These are phyloP conservation scores for Suhomyces wounanorum DNA, from an alignment of 1,139 yeast genomes.

Conservation along the genomic window DNA sequence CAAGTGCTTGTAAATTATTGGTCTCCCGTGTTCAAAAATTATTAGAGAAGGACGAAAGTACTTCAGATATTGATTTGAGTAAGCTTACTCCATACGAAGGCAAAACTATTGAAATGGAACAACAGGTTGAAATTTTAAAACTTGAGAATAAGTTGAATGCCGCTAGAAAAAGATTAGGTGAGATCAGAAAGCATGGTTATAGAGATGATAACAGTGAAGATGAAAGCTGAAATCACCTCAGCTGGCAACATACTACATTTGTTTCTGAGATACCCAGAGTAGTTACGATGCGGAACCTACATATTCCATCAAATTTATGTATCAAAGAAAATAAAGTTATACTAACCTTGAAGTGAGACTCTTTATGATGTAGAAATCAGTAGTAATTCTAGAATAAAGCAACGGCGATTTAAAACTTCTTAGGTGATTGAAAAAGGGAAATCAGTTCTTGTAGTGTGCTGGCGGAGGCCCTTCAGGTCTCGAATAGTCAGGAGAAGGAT, in stretches of 20 bases:
- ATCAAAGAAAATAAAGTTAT: neutral
- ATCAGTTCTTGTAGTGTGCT: constrained; percentile 16
- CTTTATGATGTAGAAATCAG: neutral
- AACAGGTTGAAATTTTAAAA: constrained; percentile 86
- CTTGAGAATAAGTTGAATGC: constrained; percentile 69
- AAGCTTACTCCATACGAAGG: constrained; percentile 77
- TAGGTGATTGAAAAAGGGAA: constrained; percentile 21
- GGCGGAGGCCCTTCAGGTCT: constrained; percentile 30
- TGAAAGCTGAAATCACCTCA: constrained; percentile 23
- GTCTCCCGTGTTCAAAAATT: constrained; percentile 69
- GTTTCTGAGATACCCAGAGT: neutral
- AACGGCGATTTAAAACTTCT: too few relatives aligned
- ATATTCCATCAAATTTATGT: neutral
- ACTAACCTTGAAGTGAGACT: neutral
- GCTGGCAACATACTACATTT: neutral
- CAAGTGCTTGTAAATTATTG: constrained; percentile 70
- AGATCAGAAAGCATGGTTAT: constrained; percentile 76
- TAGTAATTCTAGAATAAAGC: neutral
- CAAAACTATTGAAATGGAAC: constrained; percentile 89
- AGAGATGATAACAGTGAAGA: constrained; percentile 59
- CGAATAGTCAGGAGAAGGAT: constrained; percentile 15
- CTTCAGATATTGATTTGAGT: constrained; percentile 62
- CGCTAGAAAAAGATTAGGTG: constrained; percentile 84
- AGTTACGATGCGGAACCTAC: neutral
- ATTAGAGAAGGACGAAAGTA: constrained; percentile 43